phyloP scores from a whole-genome alignment of 495 filamentous ascomycete genomes.

The Annulohypoxylon bovei region DNA sequence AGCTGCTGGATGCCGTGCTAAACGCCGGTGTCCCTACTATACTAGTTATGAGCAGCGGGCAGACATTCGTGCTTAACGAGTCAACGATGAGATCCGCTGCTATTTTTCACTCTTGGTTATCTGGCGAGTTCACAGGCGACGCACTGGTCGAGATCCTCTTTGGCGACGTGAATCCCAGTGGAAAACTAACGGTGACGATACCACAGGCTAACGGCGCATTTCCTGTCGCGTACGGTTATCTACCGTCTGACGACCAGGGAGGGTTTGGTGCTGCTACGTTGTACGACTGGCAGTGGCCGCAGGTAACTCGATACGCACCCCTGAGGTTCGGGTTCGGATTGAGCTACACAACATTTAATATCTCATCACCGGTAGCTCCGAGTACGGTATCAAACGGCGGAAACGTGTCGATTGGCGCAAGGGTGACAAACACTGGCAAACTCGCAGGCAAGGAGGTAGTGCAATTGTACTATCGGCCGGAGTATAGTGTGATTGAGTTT shows the following conservation, averaged over 20 bases:
- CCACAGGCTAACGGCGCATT: conserved; percentile 22
- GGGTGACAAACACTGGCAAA: conserved; percentile 71
- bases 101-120: conserved; percentile 25
- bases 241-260: conserved; percentile 14
- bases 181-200: conserved; percentile 35
- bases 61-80: conserved; percentile 22
- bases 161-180: conserved; percentile 36
- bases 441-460: conserved; percentile 72
- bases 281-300: conserved; percentile 18
- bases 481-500: conserved; percentile 66
- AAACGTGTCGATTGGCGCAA: conserved; percentile 64
- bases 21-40: conserved; percentile 20
- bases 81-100: conserved; percentile 22
- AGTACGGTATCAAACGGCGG: conserved; percentile 55
- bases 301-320: conserved; percentile 50
- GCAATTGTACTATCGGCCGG: conserved; percentile 79
- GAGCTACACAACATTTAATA: conserved; percentile 74
- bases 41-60: conserved; percentile 24
- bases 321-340: conserved; percentile 76
- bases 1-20: conserved; percentile 22
- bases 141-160: conserved; percentile 25
- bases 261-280: conserved; percentile 14
- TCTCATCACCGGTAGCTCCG: conserved; percentile 62
- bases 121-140: conserved; percentile 26
- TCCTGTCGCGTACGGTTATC: conserved; percentile 22